A percentile compares a stretch with the other conserved stretches of the same genome.
phyloP scores from a whole-genome alignment of 805 yeast species.

The Maudiozyma bulderi region DNA sequence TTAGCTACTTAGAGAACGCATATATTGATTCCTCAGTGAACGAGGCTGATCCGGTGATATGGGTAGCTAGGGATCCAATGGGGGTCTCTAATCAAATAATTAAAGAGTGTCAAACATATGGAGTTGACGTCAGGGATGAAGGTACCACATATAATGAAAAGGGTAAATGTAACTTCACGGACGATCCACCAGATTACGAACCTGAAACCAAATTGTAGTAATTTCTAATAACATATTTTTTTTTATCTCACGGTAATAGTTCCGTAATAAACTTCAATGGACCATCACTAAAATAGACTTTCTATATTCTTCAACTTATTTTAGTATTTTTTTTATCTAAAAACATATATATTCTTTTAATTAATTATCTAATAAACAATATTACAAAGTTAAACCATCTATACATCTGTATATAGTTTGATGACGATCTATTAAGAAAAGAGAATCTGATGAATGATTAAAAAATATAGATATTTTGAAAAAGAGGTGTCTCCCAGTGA shows the following conservation, averaged over 20 bases:
- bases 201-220: conserved; percentile 15
- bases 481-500: too few relatives aligned
- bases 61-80: conserved; percentile 62
- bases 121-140: conserved; percentile 46
- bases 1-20: conserved; percentile 26
- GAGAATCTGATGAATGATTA: too few relatives aligned
- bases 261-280: not conserved
- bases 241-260: not conserved
- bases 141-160: conserved; percentile 51
- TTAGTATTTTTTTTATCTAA: not conserved
- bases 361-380: too few relatives aligned
- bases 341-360: too few relatives aligned
- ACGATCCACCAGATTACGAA: conserved; percentile 65
- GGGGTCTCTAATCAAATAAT: conserved; percentile 58
- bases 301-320: not conserved
- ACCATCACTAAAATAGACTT: not conserved
- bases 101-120: conserved; percentile 42
- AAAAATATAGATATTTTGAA: too few relatives aligned
- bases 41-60: conserved; percentile 42
- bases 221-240: not conserved
- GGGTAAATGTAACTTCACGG: conserved; percentile 43
- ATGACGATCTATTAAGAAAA: too few relatives aligned
- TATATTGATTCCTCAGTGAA: conserved; percentile 24
- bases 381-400: too few relatives aligned
- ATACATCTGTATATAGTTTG: too few relatives aligned